Evolutionary conservation across 805 yeast species (phyloP).

Genomic region (Cyberlindnera sargentensis): DNA sequence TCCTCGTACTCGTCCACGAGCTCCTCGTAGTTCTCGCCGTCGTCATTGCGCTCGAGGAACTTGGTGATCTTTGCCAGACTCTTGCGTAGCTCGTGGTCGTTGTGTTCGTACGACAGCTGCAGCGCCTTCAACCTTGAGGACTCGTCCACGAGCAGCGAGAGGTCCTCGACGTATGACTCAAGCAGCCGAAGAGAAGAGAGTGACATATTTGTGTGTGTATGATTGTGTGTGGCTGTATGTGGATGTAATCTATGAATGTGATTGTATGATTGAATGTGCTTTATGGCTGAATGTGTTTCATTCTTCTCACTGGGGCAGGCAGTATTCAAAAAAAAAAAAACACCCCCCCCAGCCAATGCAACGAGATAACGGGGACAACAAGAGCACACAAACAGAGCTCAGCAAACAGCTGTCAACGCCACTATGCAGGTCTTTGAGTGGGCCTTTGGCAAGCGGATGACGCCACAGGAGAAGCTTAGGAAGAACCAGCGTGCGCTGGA

Average conservation of each 20-base stretch:
- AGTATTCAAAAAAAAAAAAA: too few relatives aligned
- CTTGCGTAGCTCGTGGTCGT: conserved; percentile 20
- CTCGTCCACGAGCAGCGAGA: conserved; percentile 19
- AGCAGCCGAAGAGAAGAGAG: conserved; percentile 18
- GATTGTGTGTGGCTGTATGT: too few relatives aligned
- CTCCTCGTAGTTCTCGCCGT: conserved; percentile 22
- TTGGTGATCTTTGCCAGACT: conserved; percentile 16
- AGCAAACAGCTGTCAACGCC: not conserved
- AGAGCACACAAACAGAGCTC: too few relatives aligned
- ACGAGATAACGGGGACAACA: too few relatives aligned
- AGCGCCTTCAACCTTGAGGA: conserved; percentile 13
- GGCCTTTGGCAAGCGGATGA: conserved; percentile 89
- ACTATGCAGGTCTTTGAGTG: conserved; percentile 72
- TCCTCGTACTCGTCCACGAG: conserved; percentile 17
- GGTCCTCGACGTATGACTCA: conserved; percentile 23
- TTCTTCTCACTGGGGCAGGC: too few relatives aligned
- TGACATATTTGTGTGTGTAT: too few relatives aligned
- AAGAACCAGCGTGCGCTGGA: conserved; percentile 95
- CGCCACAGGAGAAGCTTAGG: conserved; percentile 92
- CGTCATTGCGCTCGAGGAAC: conserved; percentile 23
- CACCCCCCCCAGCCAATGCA: too few relatives aligned
- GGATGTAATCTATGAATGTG: too few relatives aligned
- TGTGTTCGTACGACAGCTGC: conserved; percentile 12
- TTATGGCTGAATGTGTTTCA: too few relatives aligned
- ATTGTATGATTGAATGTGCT: too few relatives aligned